Conservation (phyloP, 805 yeast species). For the Candida rishiriensis region DNA sequence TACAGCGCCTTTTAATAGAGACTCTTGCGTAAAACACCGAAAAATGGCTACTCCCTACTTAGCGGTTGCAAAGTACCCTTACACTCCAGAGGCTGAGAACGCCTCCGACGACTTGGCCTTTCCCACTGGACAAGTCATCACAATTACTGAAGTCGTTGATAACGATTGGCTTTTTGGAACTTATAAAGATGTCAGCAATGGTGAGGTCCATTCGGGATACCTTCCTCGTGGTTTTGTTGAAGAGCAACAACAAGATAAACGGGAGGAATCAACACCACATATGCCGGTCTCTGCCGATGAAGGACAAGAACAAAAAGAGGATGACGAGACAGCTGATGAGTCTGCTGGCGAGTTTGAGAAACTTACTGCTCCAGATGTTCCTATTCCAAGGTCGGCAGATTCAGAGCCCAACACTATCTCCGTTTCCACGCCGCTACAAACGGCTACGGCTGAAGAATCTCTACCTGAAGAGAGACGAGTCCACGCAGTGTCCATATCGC, state of each 20-base stretch:
- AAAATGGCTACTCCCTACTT: conserved; percentile 25
- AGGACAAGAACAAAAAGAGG: background rate
- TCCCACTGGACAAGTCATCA: conserved; percentile 59
- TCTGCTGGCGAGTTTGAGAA: background rate
- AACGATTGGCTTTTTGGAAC: conserved; percentile 88
- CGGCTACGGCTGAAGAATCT: background rate
- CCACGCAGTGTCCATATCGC: background rate
- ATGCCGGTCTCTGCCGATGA: background rate
- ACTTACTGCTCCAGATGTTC: background rate
- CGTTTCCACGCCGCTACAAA: background rate
- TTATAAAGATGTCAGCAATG: conserved; percentile 39
- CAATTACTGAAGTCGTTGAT: conserved; percentile 78
- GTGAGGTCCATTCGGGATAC: conserved; percentile 57
- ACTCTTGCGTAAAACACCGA: too few relatives aligned
- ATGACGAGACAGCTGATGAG: background rate
- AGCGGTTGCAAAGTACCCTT: conserved; percentile 28
- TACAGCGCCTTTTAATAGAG: too few relatives aligned
- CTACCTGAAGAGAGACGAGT: background rate
- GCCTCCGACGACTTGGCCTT: conserved; percentile 84
- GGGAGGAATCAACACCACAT: background rate
- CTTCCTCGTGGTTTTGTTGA: conserved; percentile 86
- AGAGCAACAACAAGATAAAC: conserved; percentile 6
- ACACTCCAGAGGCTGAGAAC: conserved; percentile 38
- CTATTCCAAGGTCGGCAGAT: background rate
- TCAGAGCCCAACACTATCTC: background rate